Conservation (phyloP, 306 rosid species). For the Hippophae rhamnoides region DNA sequence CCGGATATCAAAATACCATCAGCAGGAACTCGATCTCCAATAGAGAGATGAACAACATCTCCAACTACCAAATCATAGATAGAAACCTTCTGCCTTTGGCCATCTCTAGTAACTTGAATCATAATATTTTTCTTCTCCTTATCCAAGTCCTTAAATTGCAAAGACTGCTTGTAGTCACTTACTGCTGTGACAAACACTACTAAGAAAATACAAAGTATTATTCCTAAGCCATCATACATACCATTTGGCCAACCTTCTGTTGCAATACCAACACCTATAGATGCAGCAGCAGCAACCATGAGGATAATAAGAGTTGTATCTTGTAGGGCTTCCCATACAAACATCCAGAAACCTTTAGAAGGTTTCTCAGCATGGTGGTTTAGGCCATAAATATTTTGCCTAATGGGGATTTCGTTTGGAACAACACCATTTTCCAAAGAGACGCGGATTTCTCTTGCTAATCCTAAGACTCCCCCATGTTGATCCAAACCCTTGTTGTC, state of each 20-base stretch:
- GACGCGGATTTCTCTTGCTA: conserved; percentile 39
- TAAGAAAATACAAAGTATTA: conserved; percentile 52
- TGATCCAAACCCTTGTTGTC: conserved; percentile 37
- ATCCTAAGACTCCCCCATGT: conserved; percentile 48
- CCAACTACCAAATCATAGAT: conserved; percentile 72
- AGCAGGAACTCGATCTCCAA: conserved; percentile 80
- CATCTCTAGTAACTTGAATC: conserved; percentile 72
- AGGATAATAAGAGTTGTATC: conserved; percentile 75
- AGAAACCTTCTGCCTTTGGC: conserved; percentile 60
- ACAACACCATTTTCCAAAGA: conserved; percentile 43
- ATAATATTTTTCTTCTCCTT: conserved; percentile 68
- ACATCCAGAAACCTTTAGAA: conserved; percentile 68
- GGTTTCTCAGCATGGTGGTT: conserved; percentile 57
- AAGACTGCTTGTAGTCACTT: conserved; percentile 73
- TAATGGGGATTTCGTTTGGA: conserved; percentile 31
- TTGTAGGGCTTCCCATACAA: conserved; percentile 85
- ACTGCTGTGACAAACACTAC: conserved; percentile 73
- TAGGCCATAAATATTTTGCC: conserved; percentile 47
- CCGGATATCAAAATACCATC: conserved; percentile 78
- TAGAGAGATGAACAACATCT: conserved; percentile 64
- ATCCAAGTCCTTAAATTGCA: conserved; percentile 81
- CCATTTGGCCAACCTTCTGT: conserved; percentile 87
- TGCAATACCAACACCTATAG: conserved; percentile 67
- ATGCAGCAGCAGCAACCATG: conserved; percentile 47
- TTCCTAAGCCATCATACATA: conserved; percentile 83